phyloP scores from a whole-genome alignment of 176 grass and related monocot species.

The Thalia dealbata region DNA sequence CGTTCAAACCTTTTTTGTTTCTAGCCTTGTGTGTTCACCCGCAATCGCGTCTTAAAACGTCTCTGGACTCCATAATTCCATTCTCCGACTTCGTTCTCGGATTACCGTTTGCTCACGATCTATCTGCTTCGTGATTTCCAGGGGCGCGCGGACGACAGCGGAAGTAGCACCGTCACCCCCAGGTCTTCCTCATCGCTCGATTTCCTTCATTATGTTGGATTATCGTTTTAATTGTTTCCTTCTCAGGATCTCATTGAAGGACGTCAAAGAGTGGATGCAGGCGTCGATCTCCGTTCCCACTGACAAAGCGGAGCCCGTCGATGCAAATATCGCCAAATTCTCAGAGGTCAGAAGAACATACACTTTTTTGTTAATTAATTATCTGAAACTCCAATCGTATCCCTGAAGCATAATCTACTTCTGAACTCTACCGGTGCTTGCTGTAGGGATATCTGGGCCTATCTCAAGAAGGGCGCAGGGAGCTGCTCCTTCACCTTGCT shows the following conservation, averaged over 20 bases:
- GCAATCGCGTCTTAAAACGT: not conserved
- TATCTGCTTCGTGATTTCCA: not conserved
- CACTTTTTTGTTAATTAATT: not conserved
- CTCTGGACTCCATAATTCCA: not conserved
- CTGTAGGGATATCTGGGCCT: constrained; percentile 54
- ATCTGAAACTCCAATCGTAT: not conserved
- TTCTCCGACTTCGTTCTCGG: not conserved
- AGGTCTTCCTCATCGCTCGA: not conserved
- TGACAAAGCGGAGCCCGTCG: constrained; percentile 10
- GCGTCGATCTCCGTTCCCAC: constrained; percentile 33
- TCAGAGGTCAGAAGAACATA: constrained; percentile 31
- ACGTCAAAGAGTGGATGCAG: constrained; percentile 57
- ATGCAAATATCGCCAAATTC: constrained; percentile 49
- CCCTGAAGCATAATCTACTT: not conserved
- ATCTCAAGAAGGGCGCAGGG: constrained; percentile 34
- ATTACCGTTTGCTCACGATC: not conserved
- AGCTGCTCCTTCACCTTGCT: constrained; percentile 59
- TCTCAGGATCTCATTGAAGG: constrained; percentile 25
- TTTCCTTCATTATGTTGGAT: not conserved
- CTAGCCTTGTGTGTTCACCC: too few relatives aligned
- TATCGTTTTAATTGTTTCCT: not conserved
- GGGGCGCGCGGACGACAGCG: not conserved
- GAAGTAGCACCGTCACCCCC: not conserved
- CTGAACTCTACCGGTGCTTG: not conserved
- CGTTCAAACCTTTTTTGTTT: not conserved